phyloP scores from a whole-genome alignment of 1,284 basidiomycete genomes.

The Schizophyllum commune region DNA sequence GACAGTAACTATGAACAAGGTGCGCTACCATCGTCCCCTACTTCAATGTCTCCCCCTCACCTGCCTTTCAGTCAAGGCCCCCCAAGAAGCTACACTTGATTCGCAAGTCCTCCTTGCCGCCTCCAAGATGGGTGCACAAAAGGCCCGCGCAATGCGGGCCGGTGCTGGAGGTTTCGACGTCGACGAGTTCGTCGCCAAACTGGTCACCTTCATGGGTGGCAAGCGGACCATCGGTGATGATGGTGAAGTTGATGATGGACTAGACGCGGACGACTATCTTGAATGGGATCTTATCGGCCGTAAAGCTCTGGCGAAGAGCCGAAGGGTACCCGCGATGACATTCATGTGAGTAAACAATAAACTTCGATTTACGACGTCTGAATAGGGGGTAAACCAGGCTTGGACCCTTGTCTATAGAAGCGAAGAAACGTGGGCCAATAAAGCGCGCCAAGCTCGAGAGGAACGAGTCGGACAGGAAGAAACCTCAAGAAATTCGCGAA shows the following conservation, averaged over 20 bases:
- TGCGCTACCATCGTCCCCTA: slow-evolving; percentile 17
- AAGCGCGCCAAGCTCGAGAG: slow-evolving; percentile 71
- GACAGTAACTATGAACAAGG: slow-evolving; percentile 58
- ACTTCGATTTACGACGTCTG: not conserved
- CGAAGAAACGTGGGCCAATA: slow-evolving; percentile 52
- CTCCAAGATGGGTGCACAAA: slow-evolving; percentile 64
- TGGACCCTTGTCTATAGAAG: slow-evolving; percentile 70
- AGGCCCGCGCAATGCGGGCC: slow-evolving; percentile 81
- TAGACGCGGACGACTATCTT: slow-evolving; percentile 33
- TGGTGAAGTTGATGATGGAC: slow-evolving; percentile 33
- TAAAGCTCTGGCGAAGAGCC: slow-evolving; percentile 66
- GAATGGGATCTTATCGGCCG: slow-evolving; percentile 73
- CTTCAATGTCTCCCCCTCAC: slow-evolving; percentile 5
- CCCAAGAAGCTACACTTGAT: slow-evolving; percentile 76
- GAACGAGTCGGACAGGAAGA: slow-evolving; percentile 55
- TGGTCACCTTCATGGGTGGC: slow-evolving; percentile 68
- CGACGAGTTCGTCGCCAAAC: slow-evolving; percentile 72
- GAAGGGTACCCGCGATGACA: slow-evolving; percentile 63
- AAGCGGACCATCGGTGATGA: slow-evolving; percentile 42
- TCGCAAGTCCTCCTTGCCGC: slow-evolving; percentile 64
- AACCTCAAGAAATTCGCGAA: slow-evolving; percentile 69
- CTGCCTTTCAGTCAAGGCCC: slow-evolving; percentile 53
- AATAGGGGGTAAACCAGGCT: slow-evolving; percentile 40
- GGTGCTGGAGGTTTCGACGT: slow-evolving; percentile 77
- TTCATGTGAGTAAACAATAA: slow-evolving; percentile 61